Conservation (phyloP, 768 basidiomycete genomes). For the Naganishia onofrii region DNA sequence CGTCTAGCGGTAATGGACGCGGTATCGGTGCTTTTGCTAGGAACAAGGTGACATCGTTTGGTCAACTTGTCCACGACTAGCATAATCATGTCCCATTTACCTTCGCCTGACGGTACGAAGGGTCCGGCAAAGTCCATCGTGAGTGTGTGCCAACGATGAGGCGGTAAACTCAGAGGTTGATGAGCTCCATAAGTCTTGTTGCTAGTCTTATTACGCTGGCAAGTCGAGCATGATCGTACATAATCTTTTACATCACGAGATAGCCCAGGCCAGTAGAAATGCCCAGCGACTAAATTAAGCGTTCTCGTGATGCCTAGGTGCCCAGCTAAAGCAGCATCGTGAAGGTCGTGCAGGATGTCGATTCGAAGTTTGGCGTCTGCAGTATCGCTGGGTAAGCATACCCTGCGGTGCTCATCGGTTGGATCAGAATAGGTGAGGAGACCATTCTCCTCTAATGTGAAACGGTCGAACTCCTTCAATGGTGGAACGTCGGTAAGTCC, state of each 20-base stretch:
- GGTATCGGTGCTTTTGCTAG: constrained; percentile 43
- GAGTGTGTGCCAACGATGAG: constrained; percentile 24
- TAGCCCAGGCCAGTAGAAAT: constrained; percentile 56
- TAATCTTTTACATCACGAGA: constrained; percentile 44
- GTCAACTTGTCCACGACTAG: constrained; percentile 54
- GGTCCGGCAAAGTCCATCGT: constrained; percentile 26
- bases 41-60: constrained; percentile 55
- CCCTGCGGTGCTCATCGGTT: too few relatives aligned
- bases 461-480: too few relatives aligned
- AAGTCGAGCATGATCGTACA: constrained; percentile 52
- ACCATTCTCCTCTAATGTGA: too few relatives aligned
- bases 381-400: constrained; percentile 1
- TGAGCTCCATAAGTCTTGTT: not conserved
- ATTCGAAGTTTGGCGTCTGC: not conserved
- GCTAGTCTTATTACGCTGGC: constrained; percentile 49
- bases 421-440: too few relatives aligned
- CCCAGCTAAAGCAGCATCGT: constrained; percentile 54
- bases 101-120: not conserved
- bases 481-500: too few relatives aligned
- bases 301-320: constrained; percentile 55
- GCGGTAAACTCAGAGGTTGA: constrained; percentile 17
- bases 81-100: constrained; percentile 45
- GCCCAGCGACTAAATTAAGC: constrained; percentile 43
- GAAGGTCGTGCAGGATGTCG: constrained; percentile 44
- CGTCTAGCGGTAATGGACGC: constrained; percentile 29